A percentile compares a stretch with the other conserved stretches of the same genome.
These are phyloP conservation scores for Blastobotrys serpentis DNA, from an alignment of 1,139 yeast genomes.

Conservation along the genomic window DNA sequence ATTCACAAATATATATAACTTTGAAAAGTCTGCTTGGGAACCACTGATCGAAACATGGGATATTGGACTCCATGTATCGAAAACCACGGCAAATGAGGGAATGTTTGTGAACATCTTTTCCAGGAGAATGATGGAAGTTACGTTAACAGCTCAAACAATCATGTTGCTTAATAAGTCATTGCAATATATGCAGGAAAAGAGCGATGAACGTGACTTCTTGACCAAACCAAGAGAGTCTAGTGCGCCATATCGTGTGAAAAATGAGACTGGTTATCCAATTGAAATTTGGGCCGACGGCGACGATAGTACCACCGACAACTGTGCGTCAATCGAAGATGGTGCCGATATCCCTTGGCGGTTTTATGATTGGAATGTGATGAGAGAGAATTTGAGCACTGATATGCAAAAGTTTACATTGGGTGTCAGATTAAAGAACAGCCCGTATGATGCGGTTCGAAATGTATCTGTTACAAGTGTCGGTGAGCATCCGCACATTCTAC, in stretches of 20 bases:
- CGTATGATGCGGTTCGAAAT: slow-evolving; percentile 52
- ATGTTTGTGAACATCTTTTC: slow-evolving; percentile 66
- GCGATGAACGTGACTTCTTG: slow-evolving; percentile 50
- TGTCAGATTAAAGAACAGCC: slow-evolving; percentile 54
- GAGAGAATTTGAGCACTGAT: slow-evolving; percentile 75
- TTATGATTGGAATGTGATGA: slow-evolving; percentile 86
- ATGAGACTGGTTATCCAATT: slow-evolving; percentile 81
- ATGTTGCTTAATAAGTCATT: slow-evolving; percentile 42
- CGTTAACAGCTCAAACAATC: slow-evolving; percentile 72
- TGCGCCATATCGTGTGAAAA: slow-evolving; percentile 75
- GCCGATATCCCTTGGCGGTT: slow-evolving; percentile 79
- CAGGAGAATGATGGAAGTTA: slow-evolving; percentile 71
- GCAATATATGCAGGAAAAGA: slow-evolving; percentile 70
- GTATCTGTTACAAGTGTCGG: slow-evolving; percentile 82
- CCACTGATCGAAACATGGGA: slow-evolving; percentile 91
- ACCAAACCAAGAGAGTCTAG: slow-evolving; percentile 72
- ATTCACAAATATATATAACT: slow-evolving; percentile 78
- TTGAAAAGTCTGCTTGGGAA: slow-evolving; percentile 94
- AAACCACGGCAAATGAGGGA: slow-evolving; percentile 43
- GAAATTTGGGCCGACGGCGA: slow-evolving; percentile 69
- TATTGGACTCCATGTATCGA: slow-evolving; percentile 67
- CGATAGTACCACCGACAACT: slow-evolving; percentile 19
- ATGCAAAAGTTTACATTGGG: slow-evolving; percentile 61
- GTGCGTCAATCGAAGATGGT: slow-evolving; percentile 46
- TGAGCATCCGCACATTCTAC: slow-evolving; percentile 66